Base-by-base conservation (phyloP, 169 alveolate genomes). In the Cryptosporidium viatorum region DNA sequence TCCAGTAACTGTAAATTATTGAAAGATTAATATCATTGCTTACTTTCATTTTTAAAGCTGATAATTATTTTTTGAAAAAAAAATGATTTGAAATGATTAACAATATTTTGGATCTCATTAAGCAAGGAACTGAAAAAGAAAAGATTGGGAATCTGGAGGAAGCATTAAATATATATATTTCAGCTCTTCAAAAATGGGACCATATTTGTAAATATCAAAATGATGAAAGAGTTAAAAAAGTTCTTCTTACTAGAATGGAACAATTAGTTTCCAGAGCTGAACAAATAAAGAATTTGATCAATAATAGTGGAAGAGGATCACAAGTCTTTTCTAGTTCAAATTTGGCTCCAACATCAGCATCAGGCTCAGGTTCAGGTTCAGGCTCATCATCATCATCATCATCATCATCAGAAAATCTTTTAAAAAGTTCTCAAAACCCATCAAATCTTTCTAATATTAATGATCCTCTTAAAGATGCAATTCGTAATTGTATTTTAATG, bases 401-500 rank as follows among this genome's bases (percentile, higher is more conserved):
- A 0, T 45, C 31, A 26, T 39, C 26, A 0, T 31, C 9, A 18
- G 51, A 43, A 55, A 31, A 73, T 35, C 8, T 48, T 48, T 48
- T 29, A n/a, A 69, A 69, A 18, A 69, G 31, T 10, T 45, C 37
- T 6, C 60, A 69, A n/a, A 69, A 21, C 21, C 37, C 37, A 41
- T 26, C 45, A 16, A 69, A 39, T 39, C 0, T 16, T 35, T 18
- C 50, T 23, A 71, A 35, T 55, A 33, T n/a, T 21, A 93, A 60
- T 45, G 89, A 80, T 39, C 75, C 75, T 18, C 68, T 95, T 12
- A 67, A 86, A 62, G 95, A 92, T 31, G 93, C 93, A 33, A 92
- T 96, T 3, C 91, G 86, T 58, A 86, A 93, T 26, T 96, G 96
- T 45, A 95, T 95, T 50, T 92, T 96, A 3, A 71, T 94, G n/a